Percentiles rank a stretch among this genome's conserved stretches.
Conservation (phyloP, 768 basidiomycete species). For the Suillus spraguei region DNA sequence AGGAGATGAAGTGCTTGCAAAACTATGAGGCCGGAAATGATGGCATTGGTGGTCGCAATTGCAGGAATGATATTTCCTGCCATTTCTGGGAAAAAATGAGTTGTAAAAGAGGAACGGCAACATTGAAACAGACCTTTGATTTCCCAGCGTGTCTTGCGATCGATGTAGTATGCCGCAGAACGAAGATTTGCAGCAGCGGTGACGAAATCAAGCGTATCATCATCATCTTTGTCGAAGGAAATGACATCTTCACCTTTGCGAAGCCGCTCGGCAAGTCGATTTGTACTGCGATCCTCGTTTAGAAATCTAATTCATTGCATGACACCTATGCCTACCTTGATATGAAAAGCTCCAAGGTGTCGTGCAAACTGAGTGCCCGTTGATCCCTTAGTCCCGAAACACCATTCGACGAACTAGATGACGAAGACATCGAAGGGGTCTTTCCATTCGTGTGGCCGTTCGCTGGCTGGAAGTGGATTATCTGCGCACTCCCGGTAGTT, state of each 20-base stretch:
- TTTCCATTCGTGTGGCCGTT: conserved; percentile 31
- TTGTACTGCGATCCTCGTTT: conserved; percentile 54
- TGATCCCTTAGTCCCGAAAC: conserved; percentile 74
- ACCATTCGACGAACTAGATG: conserved; percentile 16
- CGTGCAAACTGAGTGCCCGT: conserved; percentile 69
- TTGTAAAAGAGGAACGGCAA: neutral
- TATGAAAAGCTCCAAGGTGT: conserved; percentile 82
- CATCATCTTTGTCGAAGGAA: conserved; percentile 97
- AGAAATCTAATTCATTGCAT: conserved; percentile 10
- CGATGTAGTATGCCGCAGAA: conserved; percentile 87
- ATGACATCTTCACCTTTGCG: conserved; percentile 70
- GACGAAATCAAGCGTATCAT: conserved; percentile 96
- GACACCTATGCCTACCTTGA: conserved; percentile 59
- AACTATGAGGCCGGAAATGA: conserved; percentile 93
- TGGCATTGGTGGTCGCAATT: conserved; percentile 98
- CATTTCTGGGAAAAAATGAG: conserved; percentile 70
- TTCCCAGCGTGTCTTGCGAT: conserved; percentile 90
- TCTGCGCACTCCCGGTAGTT: conserved; percentile 16
- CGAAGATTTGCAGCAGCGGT: conserved; percentile 93
- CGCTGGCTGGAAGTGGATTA: conserved; percentile 7
- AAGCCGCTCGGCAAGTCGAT: conserved; percentile 72
- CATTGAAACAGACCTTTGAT: conserved; percentile 72
- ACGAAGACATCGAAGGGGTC: conserved; percentile 10
- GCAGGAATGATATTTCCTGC: conserved; percentile 99
- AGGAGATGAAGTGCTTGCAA: conserved; percentile 89